Percentiles rank a stretch among this genome's conserved stretches.
Evolutionary conservation across 768 basidiomycete species (phyloP).

Genomic region (Mycena epipterygia): DNA sequence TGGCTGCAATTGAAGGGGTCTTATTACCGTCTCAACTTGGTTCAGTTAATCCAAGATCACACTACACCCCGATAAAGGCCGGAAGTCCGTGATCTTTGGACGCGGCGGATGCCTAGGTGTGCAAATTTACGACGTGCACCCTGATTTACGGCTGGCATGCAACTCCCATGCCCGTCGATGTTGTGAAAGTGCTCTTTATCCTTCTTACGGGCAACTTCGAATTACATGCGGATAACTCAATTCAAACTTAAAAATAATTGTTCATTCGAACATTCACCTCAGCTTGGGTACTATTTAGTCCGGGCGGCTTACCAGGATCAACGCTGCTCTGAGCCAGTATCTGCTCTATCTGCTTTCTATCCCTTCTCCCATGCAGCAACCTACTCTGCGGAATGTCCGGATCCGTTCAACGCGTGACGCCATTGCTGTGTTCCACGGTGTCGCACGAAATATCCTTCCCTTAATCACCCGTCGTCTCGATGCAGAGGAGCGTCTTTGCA

Average conservation of each 20-base stretch:
- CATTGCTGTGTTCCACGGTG: conserved; percentile 85
- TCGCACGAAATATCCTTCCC: conserved; percentile 75
- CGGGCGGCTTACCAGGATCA: conserved; percentile 7
- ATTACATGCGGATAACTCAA: conserved; percentile 68
- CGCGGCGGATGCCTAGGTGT: conserved; percentile 10
- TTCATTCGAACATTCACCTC: conserved; percentile 56
- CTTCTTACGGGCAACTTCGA: conserved; percentile 54
- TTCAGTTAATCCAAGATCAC: conserved; percentile 30
- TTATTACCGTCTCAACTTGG: conserved; percentile 18
- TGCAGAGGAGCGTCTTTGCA: conserved; percentile 82
- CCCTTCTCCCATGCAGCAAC: conserved; percentile 71
- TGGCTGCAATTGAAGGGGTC: conserved; percentile 25
- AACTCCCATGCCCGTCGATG: conserved; percentile 36
- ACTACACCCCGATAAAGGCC: conserved; percentile 12
- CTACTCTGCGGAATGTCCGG: conserved; percentile 81
- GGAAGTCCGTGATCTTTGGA: conserved; percentile 22
- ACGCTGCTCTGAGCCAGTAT: conserved; percentile 1
- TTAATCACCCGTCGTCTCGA: conserved; percentile 87
- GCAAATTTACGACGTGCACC: conserved; percentile 27
- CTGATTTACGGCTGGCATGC: conserved; percentile 33
- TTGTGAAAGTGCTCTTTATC: conserved; percentile 37
- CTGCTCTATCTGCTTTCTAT: conserved; percentile 39
- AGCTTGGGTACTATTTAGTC: conserved; percentile 34
- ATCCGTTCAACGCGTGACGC: conserved; percentile 86
- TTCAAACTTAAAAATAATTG: conserved; percentile 71